Base-by-base conservation (phyloP, 2,329 filamentous ascomycete genomes). In the Clarireedia hainanense region DNA sequence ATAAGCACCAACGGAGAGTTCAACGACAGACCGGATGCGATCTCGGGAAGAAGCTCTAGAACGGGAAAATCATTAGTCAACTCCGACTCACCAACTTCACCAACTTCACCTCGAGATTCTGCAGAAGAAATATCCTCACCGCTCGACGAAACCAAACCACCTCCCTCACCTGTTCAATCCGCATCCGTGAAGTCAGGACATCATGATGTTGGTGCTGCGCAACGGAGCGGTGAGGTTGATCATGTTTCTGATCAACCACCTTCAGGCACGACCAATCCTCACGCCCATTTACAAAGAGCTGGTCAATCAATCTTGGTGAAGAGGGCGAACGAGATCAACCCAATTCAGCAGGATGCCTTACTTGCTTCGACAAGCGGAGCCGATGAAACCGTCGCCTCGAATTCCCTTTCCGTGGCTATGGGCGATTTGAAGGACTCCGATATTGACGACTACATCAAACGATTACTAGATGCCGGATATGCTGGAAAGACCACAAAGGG, bases 401-500 rank as follows among this genome's bases (percentile, higher is more conserved):
- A 71, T 55, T 69, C 73, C 6, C 76, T 74, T 54, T 66, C 60
- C 17, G 88, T 96, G 72, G 88, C 89, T 60, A 95, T 97, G 79
- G 84, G 88, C 55, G 89, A 95, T 23, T 82, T 97, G 67, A 96
- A 96, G 71, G 84, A 91, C 37, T 89, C 94, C 64, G 94, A 99
- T 69, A 77, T 99, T 30, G 94, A 99, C 68, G 94, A 99, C 69
- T 96, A 95, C 78, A 99, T 99, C 69, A 91, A 91, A 66, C 85
- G 94, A 45, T 80, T 99, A 45, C 77, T 99, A 53, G 94, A 99
- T 71, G 92, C 94, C 9, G 94, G 89, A 12, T 99, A 99, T 69
- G 88, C 91, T 46, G 91, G 91, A 62, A 99, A 99, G 73, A 89
- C 96, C 64, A 97, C 94, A 60, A 99, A 99, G 78, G 90, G 91